These are phyloP conservation scores for Diatrype stigma DNA, from an alignment of 2,329 filamentous ascomycete genomes.

Conservation along the genomic window DNA sequence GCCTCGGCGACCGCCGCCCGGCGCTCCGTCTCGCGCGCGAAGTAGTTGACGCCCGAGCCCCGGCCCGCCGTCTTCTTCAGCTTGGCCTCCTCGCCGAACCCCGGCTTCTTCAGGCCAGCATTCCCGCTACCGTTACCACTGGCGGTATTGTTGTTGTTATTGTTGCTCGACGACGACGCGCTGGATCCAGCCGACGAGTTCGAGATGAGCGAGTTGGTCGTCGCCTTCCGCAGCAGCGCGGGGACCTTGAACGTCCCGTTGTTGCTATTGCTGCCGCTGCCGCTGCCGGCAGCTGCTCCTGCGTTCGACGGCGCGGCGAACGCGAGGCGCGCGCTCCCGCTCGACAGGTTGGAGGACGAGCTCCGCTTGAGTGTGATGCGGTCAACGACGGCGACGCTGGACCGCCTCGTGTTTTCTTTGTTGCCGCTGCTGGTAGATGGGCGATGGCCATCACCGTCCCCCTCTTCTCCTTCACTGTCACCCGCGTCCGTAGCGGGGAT, in stretches of 20 bases:
- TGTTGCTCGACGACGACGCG: neutral
- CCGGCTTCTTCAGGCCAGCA: conserved; percentile 7
- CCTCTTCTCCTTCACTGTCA: conserved; percentile 50
- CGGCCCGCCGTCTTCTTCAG: conserved; percentile 58
- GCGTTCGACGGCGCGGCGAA: conserved; percentile 49
- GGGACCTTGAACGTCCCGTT: conserved; percentile 60
- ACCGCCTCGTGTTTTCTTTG: conserved; percentile 46
- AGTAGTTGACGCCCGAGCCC: conserved; percentile 57
- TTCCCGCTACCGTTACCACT: conserved; percentile 3
- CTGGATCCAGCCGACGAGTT: conserved; percentile 15
- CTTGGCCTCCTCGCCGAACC: conserved; percentile 47
- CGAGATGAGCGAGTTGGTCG: conserved; percentile 56
- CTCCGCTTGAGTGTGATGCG: conserved; percentile 66
- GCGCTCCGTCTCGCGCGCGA: conserved; percentile 56
- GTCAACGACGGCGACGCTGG: conserved; percentile 57
- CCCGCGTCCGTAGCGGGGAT: conserved; percentile 44
- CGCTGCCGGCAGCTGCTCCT: neutral
- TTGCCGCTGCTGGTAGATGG: conserved; percentile 27
- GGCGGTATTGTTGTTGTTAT: neutral
- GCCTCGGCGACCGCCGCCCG: conserved; percentile 50
- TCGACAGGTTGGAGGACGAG: conserved; percentile 21
- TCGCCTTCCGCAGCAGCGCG: conserved; percentile 67
- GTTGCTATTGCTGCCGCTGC: neutral
- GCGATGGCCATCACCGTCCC: conserved; percentile 37
- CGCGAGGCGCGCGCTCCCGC: conserved; percentile 44